These are phyloP conservation scores for Yamadazyma friedrichii DNA, from an alignment of 1,139 yeast genomes.

Conservation along the genomic window DNA sequence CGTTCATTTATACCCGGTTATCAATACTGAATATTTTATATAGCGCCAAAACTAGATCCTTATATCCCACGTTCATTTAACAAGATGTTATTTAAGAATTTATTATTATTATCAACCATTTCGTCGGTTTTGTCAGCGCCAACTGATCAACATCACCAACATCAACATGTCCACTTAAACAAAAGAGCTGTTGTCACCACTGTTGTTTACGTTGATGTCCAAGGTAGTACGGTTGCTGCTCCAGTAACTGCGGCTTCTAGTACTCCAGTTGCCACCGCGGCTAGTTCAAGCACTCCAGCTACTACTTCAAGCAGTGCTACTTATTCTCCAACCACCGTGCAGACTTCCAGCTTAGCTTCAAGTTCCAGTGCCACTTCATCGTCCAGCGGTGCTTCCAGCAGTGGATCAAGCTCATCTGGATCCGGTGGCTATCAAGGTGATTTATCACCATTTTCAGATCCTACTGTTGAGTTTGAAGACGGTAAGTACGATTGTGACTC, in stretches of 20 bases:
- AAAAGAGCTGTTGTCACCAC: constrained; percentile 43
- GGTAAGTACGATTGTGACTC: constrained; percentile 72
- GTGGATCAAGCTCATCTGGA: constrained; percentile 8
- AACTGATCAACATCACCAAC: constrained; percentile 36
- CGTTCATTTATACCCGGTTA: no score
- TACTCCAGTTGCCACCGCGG: constrained; percentile 9
- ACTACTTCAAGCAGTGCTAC: constrained; percentile 10
- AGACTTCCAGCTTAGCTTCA: constrained; percentile 21
- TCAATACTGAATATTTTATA: no score
- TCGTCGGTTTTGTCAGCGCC: constrained; percentile 49
- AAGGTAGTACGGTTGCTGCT: constrained; percentile 27
- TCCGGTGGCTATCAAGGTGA: constrained; percentile 53
- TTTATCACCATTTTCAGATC: constrained; percentile 51
- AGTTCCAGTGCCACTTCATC: constrained; percentile 18
- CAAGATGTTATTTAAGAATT: constrained; percentile 29
- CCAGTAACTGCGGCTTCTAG: constrained; percentile 12
- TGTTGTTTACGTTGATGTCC: constrained; percentile 37
- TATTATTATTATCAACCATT: constrained; percentile 34
- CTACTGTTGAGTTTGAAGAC: constrained; percentile 66
- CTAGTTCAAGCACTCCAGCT: constrained; percentile 9
- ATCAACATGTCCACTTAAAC: constrained; percentile 36
- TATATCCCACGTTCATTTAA: constrained; percentile 7
- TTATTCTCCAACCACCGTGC: constrained; percentile 5
- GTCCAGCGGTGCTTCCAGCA: constrained; percentile 13
- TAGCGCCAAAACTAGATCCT: not conserved